These are phyloP conservation scores for Postia placenta DNA, from an alignment of 768 basidiomycete species.

Conservation along the genomic window DNA sequence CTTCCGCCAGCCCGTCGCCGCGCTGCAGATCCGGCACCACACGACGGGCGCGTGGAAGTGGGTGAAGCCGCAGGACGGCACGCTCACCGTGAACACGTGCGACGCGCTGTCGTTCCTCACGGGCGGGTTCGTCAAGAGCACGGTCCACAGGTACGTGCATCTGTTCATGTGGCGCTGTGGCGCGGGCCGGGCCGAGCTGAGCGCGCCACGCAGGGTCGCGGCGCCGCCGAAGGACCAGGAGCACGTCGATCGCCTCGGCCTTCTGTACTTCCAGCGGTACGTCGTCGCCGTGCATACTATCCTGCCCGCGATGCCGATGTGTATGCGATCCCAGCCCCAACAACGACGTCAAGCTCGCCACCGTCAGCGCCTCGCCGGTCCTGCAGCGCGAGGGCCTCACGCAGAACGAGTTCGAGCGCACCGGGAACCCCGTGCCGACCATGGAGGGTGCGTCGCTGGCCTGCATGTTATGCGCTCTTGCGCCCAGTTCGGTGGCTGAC, in stretches of 20 bases:
- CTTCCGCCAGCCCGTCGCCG: constrained; percentile 50
- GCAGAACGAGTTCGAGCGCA: constrained; percentile 40
- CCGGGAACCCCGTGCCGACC: constrained; percentile 35
- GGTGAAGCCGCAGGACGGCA: constrained; percentile 44
- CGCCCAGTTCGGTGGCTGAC: neutral
- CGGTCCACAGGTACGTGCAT: constrained; percentile 36
- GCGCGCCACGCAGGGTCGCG: constrained; percentile 29
- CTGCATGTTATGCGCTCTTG: neutral
- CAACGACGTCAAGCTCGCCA: constrained; percentile 37
- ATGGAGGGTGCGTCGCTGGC: constrained; percentile 32
- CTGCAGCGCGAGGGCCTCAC: constrained; percentile 37
- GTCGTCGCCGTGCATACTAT: too few relatives aligned
- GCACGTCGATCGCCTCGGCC: constrained; percentile 46
- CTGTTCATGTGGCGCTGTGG: too few relatives aligned
- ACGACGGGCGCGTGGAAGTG: constrained; percentile 45
- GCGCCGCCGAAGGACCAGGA: constrained; percentile 46
- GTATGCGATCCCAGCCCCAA: constrained; percentile 32
- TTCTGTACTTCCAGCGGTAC: constrained; percentile 45
- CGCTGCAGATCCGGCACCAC: constrained; percentile 43
- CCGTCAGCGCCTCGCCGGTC: constrained; percentile 37
- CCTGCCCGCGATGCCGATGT: too few relatives aligned
- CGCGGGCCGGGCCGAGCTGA: too few relatives aligned
- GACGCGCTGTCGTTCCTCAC: constrained; percentile 44
- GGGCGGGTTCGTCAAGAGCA: constrained; percentile 41
- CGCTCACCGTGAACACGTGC: constrained; percentile 45